Conservation (phyloP, 139 green algal species). For the Gonium pectorale region DNA sequence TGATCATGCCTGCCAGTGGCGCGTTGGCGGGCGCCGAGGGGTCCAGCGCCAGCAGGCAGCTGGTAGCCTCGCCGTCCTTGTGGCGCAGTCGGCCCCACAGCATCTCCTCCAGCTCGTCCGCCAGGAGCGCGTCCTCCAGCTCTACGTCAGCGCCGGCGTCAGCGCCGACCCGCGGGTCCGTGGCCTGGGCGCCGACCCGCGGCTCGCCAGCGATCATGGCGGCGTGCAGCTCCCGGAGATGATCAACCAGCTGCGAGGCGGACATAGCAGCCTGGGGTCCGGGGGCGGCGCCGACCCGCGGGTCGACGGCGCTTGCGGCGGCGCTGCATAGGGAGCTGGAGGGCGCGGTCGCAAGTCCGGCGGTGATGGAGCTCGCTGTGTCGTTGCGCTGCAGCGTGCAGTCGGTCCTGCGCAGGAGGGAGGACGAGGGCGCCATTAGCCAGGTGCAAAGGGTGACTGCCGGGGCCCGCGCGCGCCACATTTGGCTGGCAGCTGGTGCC, state of each 20-base stretch:
- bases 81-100: slow-evolving; percentile 7
- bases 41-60: slow-evolving; percentile 17
- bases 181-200: background rate
- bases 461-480: too few relatives aligned
- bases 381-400: background rate
- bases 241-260: background rate
- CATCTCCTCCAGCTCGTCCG: background rate
- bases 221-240: slow-evolving; percentile 13
- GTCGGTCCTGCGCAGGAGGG: background rate
- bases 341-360: too few relatives aligned
- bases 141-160: background rate
- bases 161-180: background rate
- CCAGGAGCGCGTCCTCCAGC: background rate
- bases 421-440: too few relatives aligned
- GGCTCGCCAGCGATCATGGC: too few relatives aligned
- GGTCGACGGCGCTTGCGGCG: too few relatives aligned
- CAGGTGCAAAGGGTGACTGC: too few relatives aligned
- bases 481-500: too few relatives aligned
- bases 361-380: too few relatives aligned
- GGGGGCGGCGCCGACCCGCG: too few relatives aligned
- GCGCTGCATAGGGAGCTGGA: too few relatives aligned
- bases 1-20: background rate
- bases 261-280: too few relatives aligned
- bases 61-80: slow-evolving; percentile 1
- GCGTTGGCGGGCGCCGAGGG: background rate